Evolutionary conservation across 805 yeast species (phyloP).

Genomic region (Schwanniomyces polymorphus): DNA sequence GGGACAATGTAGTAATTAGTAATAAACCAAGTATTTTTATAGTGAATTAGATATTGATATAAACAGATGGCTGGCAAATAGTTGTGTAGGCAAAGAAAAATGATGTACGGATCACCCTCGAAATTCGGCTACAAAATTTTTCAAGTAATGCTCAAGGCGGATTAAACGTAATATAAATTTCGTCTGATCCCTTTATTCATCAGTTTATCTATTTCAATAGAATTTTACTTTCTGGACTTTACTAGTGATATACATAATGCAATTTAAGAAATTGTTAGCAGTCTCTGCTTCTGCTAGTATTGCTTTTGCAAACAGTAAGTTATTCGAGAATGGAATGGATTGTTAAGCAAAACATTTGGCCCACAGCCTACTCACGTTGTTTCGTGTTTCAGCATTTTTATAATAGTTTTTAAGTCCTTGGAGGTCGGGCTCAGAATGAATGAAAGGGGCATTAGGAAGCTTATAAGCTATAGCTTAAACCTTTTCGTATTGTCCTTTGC

Average conservation of each 20-base stretch:
- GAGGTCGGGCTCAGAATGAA: neutral
- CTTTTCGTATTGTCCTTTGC: neutral
- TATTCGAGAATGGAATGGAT: neutral
- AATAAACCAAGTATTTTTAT: neutral
- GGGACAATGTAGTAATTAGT: no score
- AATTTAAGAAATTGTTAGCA: slow-evolving; percentile 52
- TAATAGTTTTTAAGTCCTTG: neutral
- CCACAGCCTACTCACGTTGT: neutral
- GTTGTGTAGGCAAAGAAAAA: neutral
- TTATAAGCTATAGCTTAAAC: neutral
- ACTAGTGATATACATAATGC: slow-evolving; percentile 37
- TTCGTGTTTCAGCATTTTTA: neutral
- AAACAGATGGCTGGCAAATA: neutral
- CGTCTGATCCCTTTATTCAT: neutral
- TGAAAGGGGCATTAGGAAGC: neutral
- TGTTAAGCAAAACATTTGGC: neutral
- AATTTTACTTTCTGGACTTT: slow-evolving; percentile 1
- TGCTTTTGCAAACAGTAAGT: slow-evolving; percentile 34
- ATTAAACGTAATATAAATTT: slow-evolving; percentile 1
- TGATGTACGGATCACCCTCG: slow-evolving; percentile 3
- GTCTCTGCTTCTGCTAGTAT: slow-evolving; percentile 51
- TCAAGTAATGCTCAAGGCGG: slow-evolving; percentile 9
- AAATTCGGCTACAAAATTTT: slow-evolving; percentile 3
- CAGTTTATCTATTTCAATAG: slow-evolving; percentile 7
- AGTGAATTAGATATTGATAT: neutral